Percentiles rank a stretch among this genome's conserved stretches.
phyloP scores from a whole-genome alignment of 192 early-diverging fungal species.

The Podila verticillata region DNA sequence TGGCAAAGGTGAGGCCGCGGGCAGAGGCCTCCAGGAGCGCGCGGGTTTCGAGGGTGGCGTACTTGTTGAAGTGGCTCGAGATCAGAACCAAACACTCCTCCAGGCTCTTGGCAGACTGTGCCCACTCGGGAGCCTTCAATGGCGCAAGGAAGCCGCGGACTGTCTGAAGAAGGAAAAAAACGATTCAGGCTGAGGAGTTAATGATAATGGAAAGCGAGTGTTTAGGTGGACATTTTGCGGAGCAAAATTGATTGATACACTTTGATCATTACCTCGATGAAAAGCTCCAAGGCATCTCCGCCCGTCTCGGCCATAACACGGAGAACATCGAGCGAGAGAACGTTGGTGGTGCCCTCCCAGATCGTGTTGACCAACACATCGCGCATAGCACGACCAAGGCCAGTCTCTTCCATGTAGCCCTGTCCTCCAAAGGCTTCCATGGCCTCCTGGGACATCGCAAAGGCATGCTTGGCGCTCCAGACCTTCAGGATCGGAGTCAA shows the following conservation, averaged over 20 bases:
- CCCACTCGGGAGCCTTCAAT: conserved; percentile 27
- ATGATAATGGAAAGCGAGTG: not conserved
- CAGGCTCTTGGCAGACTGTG: conserved; percentile 15
- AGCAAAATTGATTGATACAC: not conserved
- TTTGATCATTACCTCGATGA: conserved; percentile 44
- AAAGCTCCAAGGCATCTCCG: conserved; percentile 55
- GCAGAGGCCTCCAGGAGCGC: conserved; percentile 53
- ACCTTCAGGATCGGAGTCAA: conserved; percentile 76
- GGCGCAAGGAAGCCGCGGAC: conserved; percentile 37
- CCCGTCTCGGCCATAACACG: conserved; percentile 64
- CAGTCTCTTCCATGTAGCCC: conserved; percentile 81
- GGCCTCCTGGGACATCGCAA: conserved; percentile 60
- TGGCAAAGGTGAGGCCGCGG: conserved; percentile 62
- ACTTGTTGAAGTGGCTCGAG: conserved; percentile 25
- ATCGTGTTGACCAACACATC: conserved; percentile 73
- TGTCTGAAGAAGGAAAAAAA: conserved; percentile 8
- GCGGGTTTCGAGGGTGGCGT: conserved; percentile 40
- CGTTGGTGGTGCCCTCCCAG: conserved; percentile 83
- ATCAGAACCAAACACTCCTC: conserved; percentile 16
- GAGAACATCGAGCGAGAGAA: conserved; percentile 70
- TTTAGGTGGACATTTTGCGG: not conserved
- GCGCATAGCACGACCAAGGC: conserved; percentile 63
- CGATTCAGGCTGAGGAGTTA: not conserved
- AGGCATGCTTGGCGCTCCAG: conserved; percentile 60
- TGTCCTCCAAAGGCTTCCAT: conserved; percentile 78